A percentile compares a stretch with the other conserved stretches of the same genome.
Conservation (phyloP, 2,329 filamentous ascomycete genomes). For the Graphiopsis chlorocephala region DNA sequence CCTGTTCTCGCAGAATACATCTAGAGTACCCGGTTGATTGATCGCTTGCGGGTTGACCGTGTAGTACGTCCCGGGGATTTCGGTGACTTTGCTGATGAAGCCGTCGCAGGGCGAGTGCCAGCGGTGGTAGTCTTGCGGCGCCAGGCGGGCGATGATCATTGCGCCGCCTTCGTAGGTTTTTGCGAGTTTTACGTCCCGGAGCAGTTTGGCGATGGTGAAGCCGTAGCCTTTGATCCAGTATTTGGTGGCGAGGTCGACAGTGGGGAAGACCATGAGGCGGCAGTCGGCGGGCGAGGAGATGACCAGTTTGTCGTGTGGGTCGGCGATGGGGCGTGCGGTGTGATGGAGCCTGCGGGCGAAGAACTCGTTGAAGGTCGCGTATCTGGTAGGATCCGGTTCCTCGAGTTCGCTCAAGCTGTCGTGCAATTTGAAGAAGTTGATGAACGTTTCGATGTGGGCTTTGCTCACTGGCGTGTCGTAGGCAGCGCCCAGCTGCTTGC, state of each 20-base stretch:
- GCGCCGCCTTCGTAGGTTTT: slow-evolving; percentile 36
- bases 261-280: slow-evolving; percentile 39
- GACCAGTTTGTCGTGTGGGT: slow-evolving; percentile 34
- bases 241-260: slow-evolving; percentile 39
- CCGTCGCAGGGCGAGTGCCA: slow-evolving; percentile 40
- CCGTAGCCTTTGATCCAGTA: slow-evolving; percentile 45
- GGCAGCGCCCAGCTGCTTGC: slow-evolving; percentile 40
- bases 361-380: slow-evolving; percentile 45
- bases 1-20: slow-evolving; percentile 46
- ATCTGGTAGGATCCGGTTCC: slow-evolving; percentile 39
- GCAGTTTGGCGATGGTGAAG: slow-evolving; percentile 37
- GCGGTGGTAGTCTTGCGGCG: slow-evolving; percentile 44
- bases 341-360: slow-evolving; percentile 40
- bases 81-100: slow-evolving; percentile 33
- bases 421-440: slow-evolving; percentile 39
- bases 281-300: slow-evolving; percentile 40
- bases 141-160: slow-evolving; percentile 41
- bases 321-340: slow-evolving; percentile 37
- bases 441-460: slow-evolving; percentile 42
- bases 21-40: slow-evolving; percentile 39
- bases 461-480: slow-evolving; percentile 39
- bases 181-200: slow-evolving; percentile 31
- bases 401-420: slow-evolving; percentile 34
- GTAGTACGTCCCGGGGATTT: slow-evolving; percentile 42
- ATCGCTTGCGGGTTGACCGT: slow-evolving; percentile 45